Percentiles rank a stretch among this genome's conserved stretches.
These are phyloP conservation scores for Aspergillus pseudotamarii DNA, from an alignment of 2,329 filamentous ascomycete genomes.

Conservation along the genomic window DNA sequence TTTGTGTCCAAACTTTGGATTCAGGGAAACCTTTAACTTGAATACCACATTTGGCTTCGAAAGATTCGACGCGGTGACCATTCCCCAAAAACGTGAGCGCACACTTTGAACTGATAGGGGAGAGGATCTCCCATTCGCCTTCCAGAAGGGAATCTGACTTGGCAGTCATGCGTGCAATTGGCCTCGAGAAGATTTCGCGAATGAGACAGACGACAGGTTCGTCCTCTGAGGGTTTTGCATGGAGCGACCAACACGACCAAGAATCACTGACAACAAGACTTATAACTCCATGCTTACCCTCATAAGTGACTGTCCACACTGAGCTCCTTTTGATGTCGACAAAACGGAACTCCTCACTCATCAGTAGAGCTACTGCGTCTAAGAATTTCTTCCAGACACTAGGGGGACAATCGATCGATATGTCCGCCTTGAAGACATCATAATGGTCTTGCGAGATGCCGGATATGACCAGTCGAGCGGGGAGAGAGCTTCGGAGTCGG, in stretches of 20 bases:
- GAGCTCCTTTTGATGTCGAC: constrained; percentile 33
- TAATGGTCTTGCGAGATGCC: constrained; percentile 31
- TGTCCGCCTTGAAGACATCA: constrained; percentile 17
- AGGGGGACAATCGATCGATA: constrained; percentile 15
- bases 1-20: constrained; percentile 47
- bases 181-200: constrained; percentile 48
- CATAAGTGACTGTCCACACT: constrained; percentile 36
- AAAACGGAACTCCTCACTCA: constrained; percentile 33
- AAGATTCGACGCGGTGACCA: constrained; percentile 38
- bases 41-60: constrained; percentile 46
- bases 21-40: constrained; percentile 38
- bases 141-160: constrained; percentile 31
- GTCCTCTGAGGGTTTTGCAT: constrained; percentile 43
- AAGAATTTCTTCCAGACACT: constrained; percentile 39
- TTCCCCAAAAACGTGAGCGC: constrained; percentile 40
- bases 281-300: constrained; percentile 28
- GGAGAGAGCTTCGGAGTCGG: constrained; percentile 45
- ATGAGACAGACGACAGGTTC: constrained; percentile 43
- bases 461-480: constrained; percentile 43
- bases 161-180: constrained; percentile 53
- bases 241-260: constrained; percentile 52
- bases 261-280: constrained; percentile 29
- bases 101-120: constrained; percentile 41
- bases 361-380: constrained; percentile 28
- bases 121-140: constrained; percentile 50